Percentiles rank a stretch among this genome's conserved stretches.
These are phyloP conservation scores for Penicillium longicatenatum DNA, from an alignment of 495 filamentous ascomycete genomes.

Conservation along the genomic window DNA sequence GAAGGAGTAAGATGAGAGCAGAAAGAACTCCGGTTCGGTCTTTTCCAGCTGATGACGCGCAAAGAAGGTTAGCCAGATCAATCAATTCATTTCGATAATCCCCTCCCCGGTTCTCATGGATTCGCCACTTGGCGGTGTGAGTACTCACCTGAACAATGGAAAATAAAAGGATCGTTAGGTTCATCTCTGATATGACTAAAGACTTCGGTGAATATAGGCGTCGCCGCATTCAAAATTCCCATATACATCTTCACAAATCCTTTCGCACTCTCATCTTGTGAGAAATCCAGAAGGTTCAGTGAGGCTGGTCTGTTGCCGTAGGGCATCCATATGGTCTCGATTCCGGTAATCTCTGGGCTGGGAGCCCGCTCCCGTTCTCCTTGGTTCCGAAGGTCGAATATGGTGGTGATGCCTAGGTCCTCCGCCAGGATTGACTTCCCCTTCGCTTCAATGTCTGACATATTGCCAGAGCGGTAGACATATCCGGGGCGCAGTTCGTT, in stretches of 20 bases:
- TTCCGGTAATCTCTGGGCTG: constrained; percentile 38
- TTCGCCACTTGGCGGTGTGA: not conserved
- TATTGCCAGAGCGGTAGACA: constrained; percentile 55
- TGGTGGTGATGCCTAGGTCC: constrained; percentile 55
- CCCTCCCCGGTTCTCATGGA: not conserved
- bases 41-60: constrained; percentile 51
- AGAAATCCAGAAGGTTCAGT: constrained; percentile 56
- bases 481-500: constrained; percentile 43
- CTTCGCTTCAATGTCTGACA: constrained; percentile 46
- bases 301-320: constrained; percentile 30
- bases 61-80: constrained; percentile 1
- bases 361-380: constrained; percentile 44
- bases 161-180: constrained; percentile 44
- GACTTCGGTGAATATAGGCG: constrained; percentile 31
- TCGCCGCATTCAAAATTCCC: constrained; percentile 45
- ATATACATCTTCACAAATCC: constrained; percentile 58
- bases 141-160: constrained; percentile 62
- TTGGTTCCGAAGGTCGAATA: constrained; percentile 71
- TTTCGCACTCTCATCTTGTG: constrained; percentile 54
- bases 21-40: constrained; percentile 66
- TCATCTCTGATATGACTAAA: constrained; percentile 46
- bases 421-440: constrained; percentile 51
- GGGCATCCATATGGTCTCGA: constrained; percentile 50
- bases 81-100: not conserved
- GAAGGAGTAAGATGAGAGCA: constrained; percentile 56